Conservation (phyloP, 345 rosid species). For the Citrus cavaleriei region DNA sequence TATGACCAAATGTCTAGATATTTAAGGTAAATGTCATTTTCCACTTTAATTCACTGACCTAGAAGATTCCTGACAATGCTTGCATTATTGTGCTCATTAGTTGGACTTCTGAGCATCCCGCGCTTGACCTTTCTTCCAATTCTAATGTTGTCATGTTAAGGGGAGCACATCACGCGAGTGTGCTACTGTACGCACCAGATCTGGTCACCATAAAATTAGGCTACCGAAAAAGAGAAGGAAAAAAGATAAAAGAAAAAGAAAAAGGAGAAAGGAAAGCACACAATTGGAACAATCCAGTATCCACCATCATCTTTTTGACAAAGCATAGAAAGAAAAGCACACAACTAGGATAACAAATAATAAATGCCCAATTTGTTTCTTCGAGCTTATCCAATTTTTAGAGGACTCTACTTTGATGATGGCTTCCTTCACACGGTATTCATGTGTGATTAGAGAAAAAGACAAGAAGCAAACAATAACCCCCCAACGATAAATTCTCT, state of each 20-base stretch:
- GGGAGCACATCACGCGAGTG: too few relatives aligned
- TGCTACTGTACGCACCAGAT: too few relatives aligned
- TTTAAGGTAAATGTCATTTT: background rate
- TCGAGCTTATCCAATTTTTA: background rate
- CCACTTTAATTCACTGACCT: background rate
- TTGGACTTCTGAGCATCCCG: background rate
- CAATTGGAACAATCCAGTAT: background rate
- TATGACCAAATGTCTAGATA: background rate
- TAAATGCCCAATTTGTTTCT: background rate
- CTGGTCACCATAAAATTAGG: background rate
- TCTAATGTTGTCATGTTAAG: background rate
- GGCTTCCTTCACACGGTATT: background rate
- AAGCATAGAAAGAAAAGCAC: background rate
- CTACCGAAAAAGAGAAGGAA: too few relatives aligned
- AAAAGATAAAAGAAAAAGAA: too few relatives aligned
- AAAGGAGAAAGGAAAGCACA: background rate
- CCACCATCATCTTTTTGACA: background rate
- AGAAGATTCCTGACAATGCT: too few relatives aligned
- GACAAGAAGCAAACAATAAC: background rate
- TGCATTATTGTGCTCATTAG: background rate
- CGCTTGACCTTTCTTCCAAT: background rate
- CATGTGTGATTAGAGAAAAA: background rate
- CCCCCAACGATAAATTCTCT: background rate
- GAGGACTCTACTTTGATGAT: background rate
- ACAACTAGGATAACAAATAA: background rate